These are phyloP conservation scores for Scheffersomyces insectosa DNA, from an alignment of 1,139 yeast genomes.

Conservation along the genomic window DNA sequence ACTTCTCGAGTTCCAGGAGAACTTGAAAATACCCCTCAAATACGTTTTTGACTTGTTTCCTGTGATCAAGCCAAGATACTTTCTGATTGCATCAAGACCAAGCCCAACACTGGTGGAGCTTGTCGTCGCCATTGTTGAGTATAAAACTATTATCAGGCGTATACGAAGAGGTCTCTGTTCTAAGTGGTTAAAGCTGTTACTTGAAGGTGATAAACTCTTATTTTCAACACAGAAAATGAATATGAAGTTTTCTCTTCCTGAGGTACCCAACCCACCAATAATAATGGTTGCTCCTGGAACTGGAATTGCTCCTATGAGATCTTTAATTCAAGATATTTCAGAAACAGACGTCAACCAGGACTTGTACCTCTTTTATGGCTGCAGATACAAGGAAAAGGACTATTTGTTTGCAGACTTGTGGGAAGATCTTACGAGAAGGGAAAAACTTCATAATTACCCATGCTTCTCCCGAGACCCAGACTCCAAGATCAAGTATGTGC, in stretches of 20 bases:
- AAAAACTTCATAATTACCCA: constrained; percentile 19
- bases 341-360: constrained; percentile 18
- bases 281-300: constrained; percentile 88
- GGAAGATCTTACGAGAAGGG: constrained; percentile 31
- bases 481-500: constrained; percentile 66
- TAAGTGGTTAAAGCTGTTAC: constrained; percentile 61
- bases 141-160: constrained; percentile 76
- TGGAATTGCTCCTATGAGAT: constrained; percentile 87
- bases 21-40: constrained; percentile 68
- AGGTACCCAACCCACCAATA: constrained; percentile 45
- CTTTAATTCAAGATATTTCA: constrained; percentile 48
- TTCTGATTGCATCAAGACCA: constrained; percentile 75
- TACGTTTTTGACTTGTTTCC: constrained; percentile 80
- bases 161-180: constrained; percentile 85
- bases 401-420: constrained; percentile 63
- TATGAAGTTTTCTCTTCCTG: constrained; percentile 28
- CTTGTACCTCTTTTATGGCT: constrained; percentile 70
- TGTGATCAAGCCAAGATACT: constrained; percentile 72
- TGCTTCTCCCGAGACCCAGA: constrained; percentile 22
- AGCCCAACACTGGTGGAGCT: constrained; percentile 50
- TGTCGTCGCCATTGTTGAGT: constrained; percentile 82
- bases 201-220: constrained; percentile 49
- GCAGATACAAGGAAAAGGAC: constrained; percentile 68
- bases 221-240: constrained; percentile 57
- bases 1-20: constrained; percentile 72